Evolutionary conservation across 2,329 filamentous ascomycete genomes (phyloP).

Genomic region (Aaosphaeria pasadenensis): DNA sequence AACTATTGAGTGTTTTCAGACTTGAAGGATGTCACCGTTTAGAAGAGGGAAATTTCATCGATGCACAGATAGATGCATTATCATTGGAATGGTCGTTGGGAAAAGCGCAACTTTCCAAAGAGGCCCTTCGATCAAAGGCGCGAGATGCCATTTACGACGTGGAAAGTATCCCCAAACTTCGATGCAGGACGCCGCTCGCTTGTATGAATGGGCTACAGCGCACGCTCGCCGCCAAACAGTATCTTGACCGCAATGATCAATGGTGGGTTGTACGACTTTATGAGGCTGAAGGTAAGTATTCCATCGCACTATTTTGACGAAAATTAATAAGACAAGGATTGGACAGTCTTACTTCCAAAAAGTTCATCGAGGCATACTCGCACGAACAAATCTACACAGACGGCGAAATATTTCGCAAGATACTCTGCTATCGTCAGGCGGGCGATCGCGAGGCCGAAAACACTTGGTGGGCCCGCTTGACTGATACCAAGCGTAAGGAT

Average conservation of each 20-base stretch:
- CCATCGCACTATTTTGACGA: neutral
- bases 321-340: neutral
- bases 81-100: too few species aligned
- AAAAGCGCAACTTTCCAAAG: too few species aligned
- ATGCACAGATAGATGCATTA: slow-evolving; percentile 9
- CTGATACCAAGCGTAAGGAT: slow-evolving; percentile 16
- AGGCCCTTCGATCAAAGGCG: too few species aligned
- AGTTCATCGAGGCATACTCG: slow-evolving; percentile 8
- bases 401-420: slow-evolving; percentile 18
- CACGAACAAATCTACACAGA: slow-evolving; percentile 16
- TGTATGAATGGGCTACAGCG: slow-evolving; percentile 14
- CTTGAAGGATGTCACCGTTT: slow-evolving; percentile 6
- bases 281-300: slow-evolving; percentile 6
- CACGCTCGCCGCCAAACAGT: slow-evolving; percentile 8
- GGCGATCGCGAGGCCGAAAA: slow-evolving; percentile 9
- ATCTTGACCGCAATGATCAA: slow-evolving; percentile 17
- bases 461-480: slow-evolving; percentile 13
- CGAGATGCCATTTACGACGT: too few species aligned
- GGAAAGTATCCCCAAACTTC: too few species aligned
- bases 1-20: slow-evolving; percentile 5
- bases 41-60: slow-evolving; percentile 18
- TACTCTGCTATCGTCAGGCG: slow-evolving; percentile 9
- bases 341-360: neutral
- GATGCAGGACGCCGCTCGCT: too few species aligned
- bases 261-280: slow-evolving; percentile 20